Conservation (phyloP, 1,139 yeast species). For the Magnusiomyces tetraspermus region DNA sequence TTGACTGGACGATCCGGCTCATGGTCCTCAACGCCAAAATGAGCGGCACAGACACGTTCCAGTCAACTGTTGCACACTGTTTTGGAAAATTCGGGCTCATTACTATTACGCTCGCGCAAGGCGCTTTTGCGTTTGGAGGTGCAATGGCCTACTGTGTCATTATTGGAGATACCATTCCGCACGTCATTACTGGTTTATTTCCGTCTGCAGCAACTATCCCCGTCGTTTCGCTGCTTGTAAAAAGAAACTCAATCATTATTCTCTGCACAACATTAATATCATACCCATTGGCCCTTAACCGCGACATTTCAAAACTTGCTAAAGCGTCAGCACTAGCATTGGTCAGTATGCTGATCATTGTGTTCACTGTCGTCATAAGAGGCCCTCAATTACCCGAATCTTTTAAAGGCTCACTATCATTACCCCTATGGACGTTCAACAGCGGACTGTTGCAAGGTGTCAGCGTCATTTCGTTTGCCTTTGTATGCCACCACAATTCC, state of each 20-base stretch:
- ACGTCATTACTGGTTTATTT: conserved; percentile 63
- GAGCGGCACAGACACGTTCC: conserved; percentile 69
- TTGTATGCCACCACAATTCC: conserved; percentile 93
- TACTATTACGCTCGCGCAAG: conserved; percentile 63
- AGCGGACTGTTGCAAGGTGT: conserved; percentile 75
- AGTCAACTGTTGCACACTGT: conserved; percentile 73
- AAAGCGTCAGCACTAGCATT: conserved; percentile 83
- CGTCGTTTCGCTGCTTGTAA: conserved; percentile 44
- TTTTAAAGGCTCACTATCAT: conserved; percentile 40
- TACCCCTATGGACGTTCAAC: conserved; percentile 47
- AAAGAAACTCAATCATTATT: conserved; percentile 58
- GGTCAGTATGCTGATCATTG: conserved; percentile 72
- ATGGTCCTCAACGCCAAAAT: conserved; percentile 78
- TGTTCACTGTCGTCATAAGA: conserved; percentile 57
- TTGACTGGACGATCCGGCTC: conserved; percentile 76
- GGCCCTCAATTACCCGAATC: conserved; percentile 49
- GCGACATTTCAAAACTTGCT: conserved; percentile 78
- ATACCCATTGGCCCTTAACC: conserved; percentile 70
- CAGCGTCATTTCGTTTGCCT: conserved; percentile 83
- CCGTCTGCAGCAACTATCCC: conserved; percentile 40
- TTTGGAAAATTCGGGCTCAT: conserved; percentile 68
- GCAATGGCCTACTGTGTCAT: conserved; percentile 90
- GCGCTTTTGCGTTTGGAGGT: conserved; percentile 89
- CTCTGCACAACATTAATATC: conserved; percentile 65
- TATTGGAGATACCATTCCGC: conserved; percentile 92